phyloP scores from a whole-genome alignment of 495 filamentous ascomycete species.

The Aspergillus sclerotiicarbonarius region DNA sequence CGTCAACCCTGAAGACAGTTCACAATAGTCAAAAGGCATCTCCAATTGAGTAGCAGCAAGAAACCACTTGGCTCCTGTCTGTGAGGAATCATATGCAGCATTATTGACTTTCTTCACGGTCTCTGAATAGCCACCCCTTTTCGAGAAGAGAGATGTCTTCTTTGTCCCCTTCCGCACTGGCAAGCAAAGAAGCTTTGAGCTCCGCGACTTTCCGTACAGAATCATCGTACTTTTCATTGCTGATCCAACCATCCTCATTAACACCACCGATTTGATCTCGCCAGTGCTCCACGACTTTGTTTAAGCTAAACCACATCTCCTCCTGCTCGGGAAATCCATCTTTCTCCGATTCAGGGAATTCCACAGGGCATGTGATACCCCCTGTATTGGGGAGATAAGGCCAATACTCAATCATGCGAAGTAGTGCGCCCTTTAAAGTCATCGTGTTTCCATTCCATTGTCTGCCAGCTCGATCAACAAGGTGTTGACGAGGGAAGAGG shows the following conservation, averaged over 20 bases:
- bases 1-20: too few relatives aligned
- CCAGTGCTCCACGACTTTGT: conserved; percentile 17
- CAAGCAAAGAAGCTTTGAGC: conserved; percentile 13
- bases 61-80: too few relatives aligned
- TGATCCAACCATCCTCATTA: conserved; percentile 20
- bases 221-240: conserved; percentile 18
- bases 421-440: conserved; percentile 11
- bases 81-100: too few relatives aligned
- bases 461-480: conserved; percentile 12
- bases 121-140: conserved; percentile 19
- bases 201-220: conserved; percentile 12
- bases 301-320: conserved; percentile 12
- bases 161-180: conserved; percentile 14
- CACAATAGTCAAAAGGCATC: too few relatives aligned
- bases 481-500: conserved; percentile 9
- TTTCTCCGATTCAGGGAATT: conserved; percentile 10
- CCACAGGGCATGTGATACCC: conserved; percentile 12
- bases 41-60: too few relatives aligned
- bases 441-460: conserved; percentile 16
- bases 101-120: conserved; percentile 2
- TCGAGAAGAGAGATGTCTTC: conserved; percentile 18
- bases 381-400: conserved; percentile 6
- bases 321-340: conserved; percentile 14
- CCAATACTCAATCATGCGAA: conserved; percentile 15
- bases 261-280: conserved; percentile 13